Percentiles rank a stretch among this genome's conserved stretches.
phyloP scores from a whole-genome alignment of 2,329 filamentous ascomycete genomes.

The Calonectria henricotiae region DNA sequence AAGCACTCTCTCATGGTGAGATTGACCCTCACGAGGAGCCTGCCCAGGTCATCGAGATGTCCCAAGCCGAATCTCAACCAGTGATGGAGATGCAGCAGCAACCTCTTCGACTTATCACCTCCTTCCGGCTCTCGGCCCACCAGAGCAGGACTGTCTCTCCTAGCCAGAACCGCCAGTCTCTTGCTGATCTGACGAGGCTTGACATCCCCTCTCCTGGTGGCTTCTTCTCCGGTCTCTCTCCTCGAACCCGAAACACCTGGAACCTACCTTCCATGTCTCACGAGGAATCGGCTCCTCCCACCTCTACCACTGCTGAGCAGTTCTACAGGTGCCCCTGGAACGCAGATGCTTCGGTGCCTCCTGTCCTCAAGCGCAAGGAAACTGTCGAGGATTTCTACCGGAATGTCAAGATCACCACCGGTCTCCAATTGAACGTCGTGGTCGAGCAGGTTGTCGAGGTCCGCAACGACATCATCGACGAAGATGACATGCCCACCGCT shows the following conservation, averaged over 20 bases:
- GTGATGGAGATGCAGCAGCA: conserved; percentile 67
- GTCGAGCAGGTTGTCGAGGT: conserved; percentile 80
- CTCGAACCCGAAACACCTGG: conserved; percentile 86
- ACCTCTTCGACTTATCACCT: conserved; percentile 67
- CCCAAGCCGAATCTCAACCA: conserved; percentile 46
- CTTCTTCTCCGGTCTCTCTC: conserved; percentile 90
- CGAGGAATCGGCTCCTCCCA: conserved; percentile 75
- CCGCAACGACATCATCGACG: conserved; percentile 65
- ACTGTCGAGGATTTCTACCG: conserved; percentile 61
- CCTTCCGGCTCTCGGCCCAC: conserved; percentile 52
- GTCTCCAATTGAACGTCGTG: conserved; percentile 56
- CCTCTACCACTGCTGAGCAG: conserved; percentile 90
- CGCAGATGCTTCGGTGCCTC: conserved; percentile 59
- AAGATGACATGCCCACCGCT: conserved; percentile 77
- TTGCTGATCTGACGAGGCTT: conserved; percentile 83
- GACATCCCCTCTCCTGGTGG: conserved; percentile 93
- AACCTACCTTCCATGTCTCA: conserved; percentile 73
- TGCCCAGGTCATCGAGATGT: conserved; percentile 64
- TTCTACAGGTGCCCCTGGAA: conserved; percentile 92
- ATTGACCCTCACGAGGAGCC: conserved; percentile 75
- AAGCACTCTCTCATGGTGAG: conserved; percentile 77
- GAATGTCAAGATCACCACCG: conserved; percentile 59
- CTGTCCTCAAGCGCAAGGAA: conserved; percentile 58
- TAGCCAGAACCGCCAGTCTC: conserved; percentile 66
- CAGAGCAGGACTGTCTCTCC: conserved; percentile 52